Conservation (phyloP, 2,329 filamentous ascomycete genomes). For the Calonectria pseudoreteaudii region DNA sequence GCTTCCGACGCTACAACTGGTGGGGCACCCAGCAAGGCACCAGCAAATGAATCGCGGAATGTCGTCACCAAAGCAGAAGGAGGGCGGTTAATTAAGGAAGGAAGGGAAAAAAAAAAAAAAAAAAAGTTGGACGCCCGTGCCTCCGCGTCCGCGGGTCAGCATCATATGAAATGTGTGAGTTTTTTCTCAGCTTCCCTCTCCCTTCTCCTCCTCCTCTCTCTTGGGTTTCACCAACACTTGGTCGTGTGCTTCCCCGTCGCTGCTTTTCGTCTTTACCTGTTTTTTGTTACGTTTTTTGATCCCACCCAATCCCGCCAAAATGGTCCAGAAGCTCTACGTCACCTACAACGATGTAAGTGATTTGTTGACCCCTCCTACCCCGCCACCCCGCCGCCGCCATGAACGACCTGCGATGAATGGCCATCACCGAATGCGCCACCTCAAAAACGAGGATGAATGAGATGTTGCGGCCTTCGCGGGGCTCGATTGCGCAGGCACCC, state of each 20-base stretch:
- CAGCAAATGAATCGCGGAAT: constrained; percentile 28
- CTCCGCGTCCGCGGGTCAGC: constrained; percentile 23
- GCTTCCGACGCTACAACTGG: constrained; percentile 33
- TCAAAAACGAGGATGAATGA: constrained; percentile 9
- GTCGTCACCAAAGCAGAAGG: constrained; percentile 29
- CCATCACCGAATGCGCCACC: constrained; percentile 28
- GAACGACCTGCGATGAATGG: constrained; percentile 17
- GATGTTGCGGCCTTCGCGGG: neutral
- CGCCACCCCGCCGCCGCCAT: constrained; percentile 43
- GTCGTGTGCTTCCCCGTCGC: constrained; percentile 25
- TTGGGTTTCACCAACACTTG: constrained; percentile 33
- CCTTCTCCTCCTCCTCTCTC: constrained; percentile 27
- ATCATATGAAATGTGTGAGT: constrained; percentile 26
- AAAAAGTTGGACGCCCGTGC: constrained; percentile 38
- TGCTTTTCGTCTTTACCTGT: constrained; percentile 5
- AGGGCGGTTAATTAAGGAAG: constrained; percentile 18
- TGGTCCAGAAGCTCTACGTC: constrained; percentile 89
- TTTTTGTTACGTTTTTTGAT: neutral
- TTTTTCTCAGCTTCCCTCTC: constrained; percentile 25
- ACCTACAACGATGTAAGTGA: constrained; percentile 88
- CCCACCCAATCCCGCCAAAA: constrained; percentile 57
- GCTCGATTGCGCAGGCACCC: neutral
- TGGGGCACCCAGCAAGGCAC: constrained; percentile 25
- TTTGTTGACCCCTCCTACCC: constrained; percentile 34
- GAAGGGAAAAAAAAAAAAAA: constrained; percentile 36